phyloP scores from a whole-genome alignment of 345 rosid species.

The Gossypium australe region DNA sequence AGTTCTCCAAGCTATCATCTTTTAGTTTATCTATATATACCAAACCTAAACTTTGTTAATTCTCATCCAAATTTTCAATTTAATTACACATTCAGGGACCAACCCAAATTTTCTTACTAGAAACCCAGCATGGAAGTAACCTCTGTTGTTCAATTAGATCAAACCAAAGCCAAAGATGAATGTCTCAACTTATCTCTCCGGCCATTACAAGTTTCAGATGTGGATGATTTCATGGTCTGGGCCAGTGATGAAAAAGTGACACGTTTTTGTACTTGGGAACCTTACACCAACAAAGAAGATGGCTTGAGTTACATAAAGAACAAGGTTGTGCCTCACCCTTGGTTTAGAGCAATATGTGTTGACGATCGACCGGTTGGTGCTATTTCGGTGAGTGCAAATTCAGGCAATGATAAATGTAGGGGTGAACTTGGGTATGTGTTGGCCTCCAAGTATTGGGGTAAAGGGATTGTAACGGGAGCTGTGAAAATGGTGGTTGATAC shows the following conservation, averaged over 20 bases:
- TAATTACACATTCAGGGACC: background rate
- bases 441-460: slow-evolving; percentile 50
- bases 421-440: slow-evolving; percentile 50
- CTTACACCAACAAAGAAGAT: slow-evolving; percentile 42
- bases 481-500: slow-evolving; percentile 40
- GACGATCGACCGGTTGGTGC: slow-evolving; percentile 45
- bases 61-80: background rate
- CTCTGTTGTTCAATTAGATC: background rate
- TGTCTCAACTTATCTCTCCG: slow-evolving; percentile 33
- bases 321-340: slow-evolving; percentile 43
- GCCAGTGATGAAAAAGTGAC: slow-evolving; percentile 46
- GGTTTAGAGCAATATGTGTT: slow-evolving; percentile 56
- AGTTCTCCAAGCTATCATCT: background rate
- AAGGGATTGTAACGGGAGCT: slow-evolving; percentile 48
- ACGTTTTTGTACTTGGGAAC: slow-evolving; percentile 49
- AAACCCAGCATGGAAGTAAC: background rate
- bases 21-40: background rate
- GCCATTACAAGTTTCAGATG: slow-evolving; percentile 33
- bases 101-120: background rate
- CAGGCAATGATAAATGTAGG: slow-evolving; percentile 34
- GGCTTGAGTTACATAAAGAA: slow-evolving; percentile 35
- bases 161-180: background rate
- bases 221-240: slow-evolving; percentile 70
- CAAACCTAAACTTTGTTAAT: background rate
- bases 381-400: slow-evolving; percentile 40